These are phyloP conservation scores for Phialophora expanda DNA, from an alignment of 2,329 filamentous ascomycete genomes.

Conservation along the genomic window DNA sequence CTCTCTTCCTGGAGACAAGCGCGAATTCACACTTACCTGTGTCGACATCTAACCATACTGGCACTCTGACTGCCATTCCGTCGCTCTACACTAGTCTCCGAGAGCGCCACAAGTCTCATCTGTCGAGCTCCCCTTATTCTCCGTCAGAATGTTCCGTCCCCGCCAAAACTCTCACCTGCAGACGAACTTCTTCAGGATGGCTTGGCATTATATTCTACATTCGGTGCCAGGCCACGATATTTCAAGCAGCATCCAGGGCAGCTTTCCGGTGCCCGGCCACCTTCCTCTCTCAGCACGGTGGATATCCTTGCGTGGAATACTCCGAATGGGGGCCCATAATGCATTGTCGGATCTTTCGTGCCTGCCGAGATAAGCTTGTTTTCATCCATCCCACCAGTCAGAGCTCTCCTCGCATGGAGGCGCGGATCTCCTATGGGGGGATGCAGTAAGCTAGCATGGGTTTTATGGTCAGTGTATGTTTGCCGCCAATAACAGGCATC, in stretches of 20 bases:
- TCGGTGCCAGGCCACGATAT: background rate
- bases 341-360: background rate
- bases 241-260: background rate
- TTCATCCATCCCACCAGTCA: background rate
- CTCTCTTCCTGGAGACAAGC: background rate
- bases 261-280: background rate
- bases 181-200: background rate
- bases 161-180: background rate
- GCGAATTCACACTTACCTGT: slow-evolving; percentile 54
- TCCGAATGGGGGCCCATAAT: background rate
- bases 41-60: slow-evolving; percentile 69
- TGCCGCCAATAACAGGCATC: slow-evolving; percentile 3
- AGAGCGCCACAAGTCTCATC: background rate
- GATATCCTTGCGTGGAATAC: slow-evolving; percentile 9
- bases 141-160: background rate
- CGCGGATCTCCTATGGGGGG: slow-evolving; percentile 9
- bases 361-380: slow-evolving; percentile 11
- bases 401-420: background rate
- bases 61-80: slow-evolving; percentile 40
- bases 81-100: slow-evolving; percentile 1
- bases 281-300: background rate
- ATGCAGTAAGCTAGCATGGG: slow-evolving; percentile 1
- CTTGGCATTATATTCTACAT: background rate
- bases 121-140: background rate
- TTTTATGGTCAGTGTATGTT: background rate